Evolutionary conservation across 1,284 basidiomycete genomes (phyloP), one percentile per base, ranked within the genome.

Genomic region (Peniophora sp.): DNA sequence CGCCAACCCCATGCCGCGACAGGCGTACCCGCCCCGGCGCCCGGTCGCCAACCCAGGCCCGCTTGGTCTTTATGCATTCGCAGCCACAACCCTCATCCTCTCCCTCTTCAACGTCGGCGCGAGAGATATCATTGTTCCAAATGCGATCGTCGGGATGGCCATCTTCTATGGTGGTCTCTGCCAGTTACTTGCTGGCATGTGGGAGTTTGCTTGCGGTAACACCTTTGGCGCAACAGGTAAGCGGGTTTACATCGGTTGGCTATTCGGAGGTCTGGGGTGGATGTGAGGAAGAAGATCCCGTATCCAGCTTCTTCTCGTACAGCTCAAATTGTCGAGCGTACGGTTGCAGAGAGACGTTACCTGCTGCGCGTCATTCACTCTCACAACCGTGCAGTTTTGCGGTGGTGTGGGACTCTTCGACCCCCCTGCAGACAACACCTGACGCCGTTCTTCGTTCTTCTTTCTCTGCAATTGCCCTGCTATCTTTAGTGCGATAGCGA

Each of bases 101-200:
- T 85, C 84, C 5, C 57, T 88, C 61, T 83, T 77, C 73, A 89
- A 85, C 62, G 69, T 77, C 41, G 61, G 72, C 50, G 67, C 82
- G 38, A 72, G 80, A 19, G 67, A 69, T 14, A 69, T 89, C 51
- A 58, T 61, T 20, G 64, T 64, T 2, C 77, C 84, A 24, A 93
- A 94, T 61, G 80, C 87, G 50, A 79, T 95, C 55, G 76, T 94
- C 52, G 91, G 89, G 55, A 89, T 94, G 81, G 89, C 89, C 6
- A 65, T 89, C 55, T 87, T 79, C 64, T 81, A 79, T 55, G 94
- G 93, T 52, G 95, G 95, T 55, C 77, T 95, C 20, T 80, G 79
- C 9, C 95, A 89, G 63, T 71, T 88, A 57, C 61, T 84, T 22
- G 84, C 84, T 10, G 84, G 85, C 43, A 85, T 87, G 83, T 88